Base-by-base conservation (phyloP, 1,284 basidiomycete genomes). In the Ustilago tritici region DNA sequence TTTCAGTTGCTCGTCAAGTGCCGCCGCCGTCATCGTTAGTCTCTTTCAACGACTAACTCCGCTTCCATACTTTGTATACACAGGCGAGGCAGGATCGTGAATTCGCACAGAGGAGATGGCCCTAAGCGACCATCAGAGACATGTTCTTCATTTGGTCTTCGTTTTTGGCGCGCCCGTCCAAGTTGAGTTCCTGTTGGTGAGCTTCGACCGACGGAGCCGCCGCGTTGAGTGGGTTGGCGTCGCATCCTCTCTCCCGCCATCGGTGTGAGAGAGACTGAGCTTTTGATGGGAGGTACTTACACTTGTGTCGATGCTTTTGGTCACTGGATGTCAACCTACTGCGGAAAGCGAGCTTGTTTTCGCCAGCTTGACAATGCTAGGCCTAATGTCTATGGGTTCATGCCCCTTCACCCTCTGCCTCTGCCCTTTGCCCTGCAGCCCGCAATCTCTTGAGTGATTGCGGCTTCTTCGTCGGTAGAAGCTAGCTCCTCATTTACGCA, bases 1-100 rank as follows among this genome's bases (percentile, higher is more conserved):
- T 23, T 31, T 50, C 17, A n/a, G 36, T 3, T 61, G 59, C 59
- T 61, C 59, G 59, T 61, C 49, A 61, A 61, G 49, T 61, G 43
- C 61, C 54, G 47, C 61, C 54, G 47, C 38, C 49, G 49, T 17
- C 41, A 59, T 59, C 57, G 46, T 50, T 35, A 50, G 17, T 1
- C n/a, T 28, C 23, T 19, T 34, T 57, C 28, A 50, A 28, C 49
- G 8, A 31, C 38, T 17, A 40, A 11, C 49, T 31, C 31, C 49
- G 31, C 49, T 50, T 31, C 28, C 3, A 32, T 15, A 12, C 15
- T 50, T 50, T 32, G 49, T 50, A 31, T 32, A 10, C 31, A 11
- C 49, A 50, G 49, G 49, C 49, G 49, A 32, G 49, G 28, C 31
- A 50, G 28, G 49, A 50, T 50, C 49, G 28, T 34, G 49, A 34